Evolutionary conservation across 495 filamentous ascomycete genomes (phyloP), one percentile per base, ranked within the genome.

Genomic region (Podospora pseudocomata): DNA sequence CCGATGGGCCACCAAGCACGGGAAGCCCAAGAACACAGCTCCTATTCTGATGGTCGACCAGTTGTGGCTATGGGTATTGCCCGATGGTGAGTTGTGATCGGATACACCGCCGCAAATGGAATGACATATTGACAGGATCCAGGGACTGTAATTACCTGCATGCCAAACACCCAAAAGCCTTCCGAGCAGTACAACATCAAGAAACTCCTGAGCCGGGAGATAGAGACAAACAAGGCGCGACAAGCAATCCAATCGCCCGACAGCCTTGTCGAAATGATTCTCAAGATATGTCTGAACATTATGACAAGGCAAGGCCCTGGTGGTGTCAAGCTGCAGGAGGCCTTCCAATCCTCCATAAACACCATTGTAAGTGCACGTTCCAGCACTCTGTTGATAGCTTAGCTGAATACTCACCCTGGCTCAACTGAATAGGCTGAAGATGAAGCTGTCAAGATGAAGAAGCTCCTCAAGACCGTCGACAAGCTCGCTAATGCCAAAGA

Each of bases 31-130:
- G 15, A 69, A 72, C 34, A 66, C 68, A 39, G 20, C 66, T 20
- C 71, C 71, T 7, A 68, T 73, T 23, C 27, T 73, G 39, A 73
- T 73, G 71, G 62, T 73, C 9, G 71, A 73, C 60, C 71, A 73
- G 60, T 61, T 73, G 27, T 73, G 71, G 71, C 54, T 71, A 0
- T 73, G 68, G 71, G 67, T 65, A 0, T 39, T 73, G 3, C 68
- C 64, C 5, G 64, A 73, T 18, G 55, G 23, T 58, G n/a, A 58
- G 39, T 13, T 11, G 7, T 49, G 9, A 6, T 39, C 34, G 34
- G 11, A 11, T 5, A 0, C 34, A 11, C 34, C 11, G 34, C 34
- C 23, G 23, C 1, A 23, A 11, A 39, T 39, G 5, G 11, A 39
- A 39, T 39, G 34, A 6, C 34, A 49, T 49, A 2, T 11, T 49